Evolutionary conservation across 176 grass and related monocot species (phyloP), one percentile per base, ranked within the genome.

Genomic region (Phoenix dactylifera): DNA sequence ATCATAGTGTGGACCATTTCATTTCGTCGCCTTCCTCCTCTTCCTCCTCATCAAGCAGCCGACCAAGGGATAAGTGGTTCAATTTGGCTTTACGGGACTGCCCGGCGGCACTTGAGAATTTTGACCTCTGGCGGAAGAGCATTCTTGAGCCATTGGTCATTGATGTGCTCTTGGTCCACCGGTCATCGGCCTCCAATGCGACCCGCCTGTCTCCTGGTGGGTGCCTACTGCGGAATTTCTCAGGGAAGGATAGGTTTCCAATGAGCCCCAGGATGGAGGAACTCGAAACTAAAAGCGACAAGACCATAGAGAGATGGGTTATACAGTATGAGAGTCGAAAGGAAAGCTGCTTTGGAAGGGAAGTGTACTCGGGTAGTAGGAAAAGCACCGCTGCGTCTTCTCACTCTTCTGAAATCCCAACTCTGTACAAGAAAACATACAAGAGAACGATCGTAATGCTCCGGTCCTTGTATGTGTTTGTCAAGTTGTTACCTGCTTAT

Each of bases 81-180:
- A 90, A 96, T 55, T 73, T 96, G 0, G 91, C 86, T 1, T 87
- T 96, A 48, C 64, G 72, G 30, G 83, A 90, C 49, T 96, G 83
- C 55, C 91, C 91, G 3, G 91, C 91, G 2, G 91, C 86, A 18
- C 83, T 95, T 0, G 86, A 95, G 78, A 95, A 96, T 65, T 96
- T 83, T 15, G 91, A 90, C 76, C 67, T 90, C 63, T 96, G 91
- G 91, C 28, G 91, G 0, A 80, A 87, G 69, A 96, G 91, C 80
- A 96, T 90, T 71, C 86, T 90, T 1, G 86, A 96, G 23, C 91
- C 83, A 0, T 57, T 96, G 68, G 69, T 96, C 56, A 85, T 96
- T 55, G 91, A 96, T 69, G 85, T 96, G 72, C 49, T 96, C 18
- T 72, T 87, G 20, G 32, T 82, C 32, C 66, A 50, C 4, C 74